Evolutionary conservation across 192 early-diverging fungal species (phyloP).

Genomic region (Backusella circina): DNA sequence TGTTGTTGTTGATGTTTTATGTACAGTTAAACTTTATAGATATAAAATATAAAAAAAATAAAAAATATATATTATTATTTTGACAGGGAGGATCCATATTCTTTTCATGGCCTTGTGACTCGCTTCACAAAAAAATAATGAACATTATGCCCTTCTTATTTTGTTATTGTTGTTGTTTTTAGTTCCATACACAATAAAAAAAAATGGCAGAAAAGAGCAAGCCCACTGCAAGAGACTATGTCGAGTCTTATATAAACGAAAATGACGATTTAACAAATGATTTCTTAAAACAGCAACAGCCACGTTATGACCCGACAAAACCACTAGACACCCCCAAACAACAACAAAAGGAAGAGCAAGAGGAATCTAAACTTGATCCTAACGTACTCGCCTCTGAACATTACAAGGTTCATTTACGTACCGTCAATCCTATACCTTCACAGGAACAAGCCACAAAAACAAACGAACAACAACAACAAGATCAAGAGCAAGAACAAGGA

Average conservation of each 20-base stretch:
- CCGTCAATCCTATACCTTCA: conserved; percentile 17
- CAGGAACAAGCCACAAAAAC: background rate
- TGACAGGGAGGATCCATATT: background rate
- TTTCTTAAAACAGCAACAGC: conserved; percentile 25
- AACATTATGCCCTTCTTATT: background rate
- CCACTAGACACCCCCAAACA: background rate
- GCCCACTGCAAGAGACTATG: conserved; percentile 21
- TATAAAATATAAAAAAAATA: background rate
- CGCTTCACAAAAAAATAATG: background rate
- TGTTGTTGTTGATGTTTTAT: background rate
- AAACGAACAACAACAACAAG: background rate
- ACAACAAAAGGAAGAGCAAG: background rate
- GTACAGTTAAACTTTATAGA: background rate
- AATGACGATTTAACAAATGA: background rate
- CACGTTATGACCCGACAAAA: conserved; percentile 25
- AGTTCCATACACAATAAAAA: background rate
- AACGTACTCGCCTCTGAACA: background rate
- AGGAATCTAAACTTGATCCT: background rate
- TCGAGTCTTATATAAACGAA: conserved; percentile 30
- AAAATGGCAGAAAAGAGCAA: conserved; percentile 17
- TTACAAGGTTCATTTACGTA: conserved; percentile 16
- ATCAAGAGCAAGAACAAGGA: background rate
- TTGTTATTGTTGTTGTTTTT: background rate
- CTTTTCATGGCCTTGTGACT: conserved; percentile 1
- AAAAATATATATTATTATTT: background rate